phyloP scores from a whole-genome alignment of 768 basidiomycete genomes.

The Scleroderma citrinum region DNA sequence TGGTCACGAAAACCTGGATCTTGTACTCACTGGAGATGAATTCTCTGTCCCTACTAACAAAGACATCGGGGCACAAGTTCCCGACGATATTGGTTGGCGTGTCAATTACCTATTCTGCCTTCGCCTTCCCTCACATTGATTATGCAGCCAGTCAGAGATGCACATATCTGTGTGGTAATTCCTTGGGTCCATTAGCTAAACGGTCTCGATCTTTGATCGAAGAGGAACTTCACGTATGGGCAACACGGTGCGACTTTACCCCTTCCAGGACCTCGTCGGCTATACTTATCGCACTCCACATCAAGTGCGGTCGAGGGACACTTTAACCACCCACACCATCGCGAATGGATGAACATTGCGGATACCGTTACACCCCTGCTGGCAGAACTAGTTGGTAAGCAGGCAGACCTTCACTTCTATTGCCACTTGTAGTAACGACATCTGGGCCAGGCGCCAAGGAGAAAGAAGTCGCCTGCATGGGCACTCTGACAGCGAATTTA shows the following conservation, averaged over 20 bases:
- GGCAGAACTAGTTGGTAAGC: conserved; percentile 77
- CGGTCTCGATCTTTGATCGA: conserved; percentile 65
- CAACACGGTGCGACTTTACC: conserved; percentile 43
- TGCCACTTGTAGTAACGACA: conserved; percentile 9
- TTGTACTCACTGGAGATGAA: conserved; percentile 40
- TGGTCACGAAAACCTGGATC: conserved; percentile 15
- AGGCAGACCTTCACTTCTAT: conserved; percentile 21
- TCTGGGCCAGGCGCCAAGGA: conserved; percentile 66
- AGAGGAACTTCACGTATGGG: conserved; percentile 86
- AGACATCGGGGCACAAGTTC: conserved; percentile 39
- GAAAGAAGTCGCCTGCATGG: conserved; percentile 93
- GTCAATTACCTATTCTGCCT: not conserved
- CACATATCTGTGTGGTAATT: conserved; percentile 94
- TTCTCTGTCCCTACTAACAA: conserved; percentile 55
- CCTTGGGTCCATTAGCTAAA: conserved; percentile 78
- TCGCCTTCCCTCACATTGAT: conserved; percentile 4
- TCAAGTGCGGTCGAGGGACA: conserved; percentile 82
- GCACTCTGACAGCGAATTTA: conserved; percentile 90
- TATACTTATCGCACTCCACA: conserved; percentile 6
- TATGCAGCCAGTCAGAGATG: conserved; percentile 43
- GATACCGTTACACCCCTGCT: conserved; percentile 68
- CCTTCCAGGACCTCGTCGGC: conserved; percentile 9
- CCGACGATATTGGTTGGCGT: conserved; percentile 34
- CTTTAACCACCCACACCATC: conserved; percentile 77
- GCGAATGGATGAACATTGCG: conserved; percentile 79